These are phyloP conservation scores for Cytidiella melzeri DNA, from an alignment of 768 basidiomycete genomes.

Conservation along the genomic window DNA sequence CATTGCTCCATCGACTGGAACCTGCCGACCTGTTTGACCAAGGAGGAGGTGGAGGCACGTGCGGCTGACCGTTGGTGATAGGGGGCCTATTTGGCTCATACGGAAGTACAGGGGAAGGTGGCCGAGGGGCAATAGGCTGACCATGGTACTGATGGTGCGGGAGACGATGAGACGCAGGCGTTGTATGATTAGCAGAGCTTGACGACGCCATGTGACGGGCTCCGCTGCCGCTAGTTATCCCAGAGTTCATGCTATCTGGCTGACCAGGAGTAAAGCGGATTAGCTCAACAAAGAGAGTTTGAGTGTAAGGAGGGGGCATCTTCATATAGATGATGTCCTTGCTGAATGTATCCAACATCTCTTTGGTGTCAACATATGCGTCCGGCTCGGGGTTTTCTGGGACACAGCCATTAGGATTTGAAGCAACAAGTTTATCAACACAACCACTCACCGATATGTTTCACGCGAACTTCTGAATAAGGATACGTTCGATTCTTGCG, in stretches of 20 bases:
- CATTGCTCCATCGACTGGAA: conserved; percentile 23
- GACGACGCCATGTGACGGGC: conserved; percentile 16
- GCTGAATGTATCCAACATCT: conserved; percentile 71
- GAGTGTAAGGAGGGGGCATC: conserved; percentile 54
- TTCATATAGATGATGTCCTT: conserved; percentile 67
- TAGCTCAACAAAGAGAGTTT: conserved; percentile 72
- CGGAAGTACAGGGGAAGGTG: conserved; percentile 31
- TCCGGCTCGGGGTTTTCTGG: conserved; percentile 45
- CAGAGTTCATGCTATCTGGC: conserved; percentile 33
- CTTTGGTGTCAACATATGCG: conserved; percentile 62
- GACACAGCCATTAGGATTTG: conserved; percentile 14
- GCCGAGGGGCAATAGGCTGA: conserved; percentile 4
- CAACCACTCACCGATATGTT: conserved; percentile 44
- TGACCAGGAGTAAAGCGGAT: conserved; percentile 54
- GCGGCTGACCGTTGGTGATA: conserved; percentile 14
- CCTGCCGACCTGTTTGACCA: conserved; percentile 19
- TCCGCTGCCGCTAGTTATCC: conserved; percentile 17
- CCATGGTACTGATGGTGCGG: conserved; percentile 4
- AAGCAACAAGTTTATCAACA: not conserved
- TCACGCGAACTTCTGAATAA: conserved; percentile 72
- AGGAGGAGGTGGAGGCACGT: conserved; percentile 32
- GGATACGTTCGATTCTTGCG: conserved; percentile 67
- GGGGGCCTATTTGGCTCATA: conserved; percentile 31
- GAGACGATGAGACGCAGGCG: not conserved
- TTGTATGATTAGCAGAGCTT: conserved; percentile 9